Percentiles rank a stretch among this genome's conserved stretches.
phyloP scores from a whole-genome alignment of 164 flowering plant genomes.

The Echeveria elegans region DNA sequence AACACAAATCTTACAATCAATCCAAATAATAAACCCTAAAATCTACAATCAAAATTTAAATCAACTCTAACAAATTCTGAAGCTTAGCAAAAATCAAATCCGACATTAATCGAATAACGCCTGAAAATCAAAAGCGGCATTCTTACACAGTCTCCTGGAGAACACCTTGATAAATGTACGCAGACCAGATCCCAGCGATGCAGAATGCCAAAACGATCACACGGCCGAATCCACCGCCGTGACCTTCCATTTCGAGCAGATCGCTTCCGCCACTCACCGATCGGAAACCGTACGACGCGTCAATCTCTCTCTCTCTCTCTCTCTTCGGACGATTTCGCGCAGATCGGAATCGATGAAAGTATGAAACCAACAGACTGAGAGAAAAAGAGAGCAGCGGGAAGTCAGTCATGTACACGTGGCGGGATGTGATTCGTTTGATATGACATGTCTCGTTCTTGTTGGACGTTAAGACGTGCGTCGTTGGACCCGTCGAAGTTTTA shows the following conservation, averaged over 20 bases:
- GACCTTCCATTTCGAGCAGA: conserved; percentile 51
- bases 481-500: neutral
- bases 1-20: neutral
- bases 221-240: conserved; percentile 66
- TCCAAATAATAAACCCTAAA: no score
- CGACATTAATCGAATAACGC: no score
- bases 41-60: no score
- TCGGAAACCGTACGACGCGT: neutral
- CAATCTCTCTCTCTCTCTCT: neutral
- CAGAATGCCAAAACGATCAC: conserved; percentile 60
- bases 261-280: neutral
- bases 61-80: no score
- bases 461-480: neutral
- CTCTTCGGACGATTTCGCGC: neutral
- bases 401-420: neutral
- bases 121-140: neutral
- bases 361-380: neutral
- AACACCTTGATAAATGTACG: conserved; percentile 89
- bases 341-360: neutral
- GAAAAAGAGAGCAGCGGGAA: neutral
- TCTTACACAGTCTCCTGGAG: conserved; percentile 85
- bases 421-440: neutral
- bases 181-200: conserved; percentile 91
- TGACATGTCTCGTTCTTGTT: neutral
- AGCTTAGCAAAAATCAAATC: no score